These are phyloP conservation scores for Lichtheimia ramosa DNA, from an alignment of 371 early-diverging fungal species.

Conservation along the genomic window DNA sequence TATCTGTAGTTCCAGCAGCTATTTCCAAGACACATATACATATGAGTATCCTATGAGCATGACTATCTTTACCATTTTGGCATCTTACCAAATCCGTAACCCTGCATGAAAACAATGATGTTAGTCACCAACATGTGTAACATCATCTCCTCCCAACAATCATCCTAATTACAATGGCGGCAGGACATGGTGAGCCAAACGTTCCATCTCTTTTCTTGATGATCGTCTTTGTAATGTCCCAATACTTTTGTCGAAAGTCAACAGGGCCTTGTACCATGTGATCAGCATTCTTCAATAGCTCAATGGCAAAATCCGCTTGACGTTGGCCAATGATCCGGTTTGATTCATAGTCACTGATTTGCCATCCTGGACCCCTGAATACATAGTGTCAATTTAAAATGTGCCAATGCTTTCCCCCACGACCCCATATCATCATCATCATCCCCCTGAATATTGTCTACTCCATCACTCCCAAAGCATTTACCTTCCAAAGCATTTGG, in stretches of 20 bases:
- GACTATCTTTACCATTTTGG: background rate
- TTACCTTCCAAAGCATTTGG: slow-evolving; percentile 42
- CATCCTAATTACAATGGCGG: slow-evolving; percentile 42
- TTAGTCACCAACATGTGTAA: slow-evolving; percentile 10
- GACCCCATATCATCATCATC: too few relatives aligned
- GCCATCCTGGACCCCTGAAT: slow-evolving; percentile 44
- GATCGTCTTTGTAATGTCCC: slow-evolving; percentile 48
- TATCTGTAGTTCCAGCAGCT: slow-evolving; percentile 73
- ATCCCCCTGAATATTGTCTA: background rate
- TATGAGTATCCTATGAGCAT: background rate
- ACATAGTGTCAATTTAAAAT: background rate
- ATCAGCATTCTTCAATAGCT: slow-evolving; percentile 20
- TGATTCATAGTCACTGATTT: slow-evolving; percentile 41
- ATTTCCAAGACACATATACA: background rate
- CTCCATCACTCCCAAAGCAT: background rate
- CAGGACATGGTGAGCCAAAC: slow-evolving; percentile 19
- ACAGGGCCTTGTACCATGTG: slow-evolving; percentile 23
- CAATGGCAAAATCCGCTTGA: slow-evolving; percentile 42
- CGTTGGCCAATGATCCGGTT: slow-evolving; percentile 64
- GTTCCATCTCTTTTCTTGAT: slow-evolving; percentile 23
- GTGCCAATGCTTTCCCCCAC: too few relatives aligned
- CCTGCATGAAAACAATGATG: slow-evolving; percentile 16
- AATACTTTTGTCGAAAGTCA: slow-evolving; percentile 45
- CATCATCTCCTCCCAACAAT: background rate
- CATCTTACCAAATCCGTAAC: slow-evolving; percentile 42